These are phyloP conservation scores for Aspergillus panamensis DNA, from an alignment of 495 filamentous ascomycete species.

Conservation along the genomic window DNA sequence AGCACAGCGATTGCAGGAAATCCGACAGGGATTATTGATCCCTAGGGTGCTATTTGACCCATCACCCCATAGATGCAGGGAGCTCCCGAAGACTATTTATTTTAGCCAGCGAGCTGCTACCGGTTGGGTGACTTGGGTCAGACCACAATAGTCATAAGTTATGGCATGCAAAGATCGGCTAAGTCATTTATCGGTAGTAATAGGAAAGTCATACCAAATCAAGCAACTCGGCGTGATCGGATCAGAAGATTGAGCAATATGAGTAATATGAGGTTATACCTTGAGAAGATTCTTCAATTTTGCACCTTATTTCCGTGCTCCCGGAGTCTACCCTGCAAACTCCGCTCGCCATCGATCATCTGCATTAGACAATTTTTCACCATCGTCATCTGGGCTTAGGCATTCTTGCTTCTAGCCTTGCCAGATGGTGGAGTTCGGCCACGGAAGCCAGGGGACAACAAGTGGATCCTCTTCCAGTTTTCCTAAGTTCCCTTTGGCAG, in stretches of 20 bases:
- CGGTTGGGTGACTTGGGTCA: no score
- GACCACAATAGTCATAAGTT: constrained; percentile 2
- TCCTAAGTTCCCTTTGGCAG: constrained; percentile 2
- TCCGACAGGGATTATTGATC: background rate
- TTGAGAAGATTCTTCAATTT: background rate
- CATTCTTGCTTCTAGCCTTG: constrained; percentile 21
- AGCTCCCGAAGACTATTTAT: no score
- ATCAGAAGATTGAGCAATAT: no score
- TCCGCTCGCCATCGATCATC: constrained; percentile 16
- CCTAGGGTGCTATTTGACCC: no score
- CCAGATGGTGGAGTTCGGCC: constrained; percentile 18
- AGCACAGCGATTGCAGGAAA: background rate
- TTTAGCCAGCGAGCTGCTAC: no score
- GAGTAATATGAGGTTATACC: no score
- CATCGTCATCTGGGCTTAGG: constrained; percentile 19
- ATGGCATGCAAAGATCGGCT: background rate
- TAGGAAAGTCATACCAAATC: background rate
- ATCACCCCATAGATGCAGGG: no score
- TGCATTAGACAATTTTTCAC: constrained; percentile 25
- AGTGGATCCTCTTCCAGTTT: constrained; percentile 11
- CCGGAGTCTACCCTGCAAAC: constrained; percentile 13
- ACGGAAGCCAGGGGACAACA: constrained; percentile 10
- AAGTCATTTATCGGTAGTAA: no score
- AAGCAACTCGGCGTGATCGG: background rate
- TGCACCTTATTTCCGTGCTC: background rate